Percentiles rank a stretch among this genome's conserved stretches.
phyloP scores from a whole-genome alignment of 2,329 filamentous ascomycete species.

The Anthostomella pinea region DNA sequence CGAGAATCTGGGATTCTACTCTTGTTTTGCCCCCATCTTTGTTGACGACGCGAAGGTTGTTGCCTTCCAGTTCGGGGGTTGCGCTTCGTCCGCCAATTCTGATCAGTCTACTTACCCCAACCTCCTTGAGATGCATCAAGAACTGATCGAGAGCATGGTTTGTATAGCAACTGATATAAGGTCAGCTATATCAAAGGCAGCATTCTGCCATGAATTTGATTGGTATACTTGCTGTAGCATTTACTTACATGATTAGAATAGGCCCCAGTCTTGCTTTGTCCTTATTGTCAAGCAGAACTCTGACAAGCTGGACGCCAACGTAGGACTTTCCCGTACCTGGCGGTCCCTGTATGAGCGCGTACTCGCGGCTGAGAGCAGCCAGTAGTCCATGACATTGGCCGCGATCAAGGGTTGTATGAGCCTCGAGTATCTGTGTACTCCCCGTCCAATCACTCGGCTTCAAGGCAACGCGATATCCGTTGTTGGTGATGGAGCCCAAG shows the following conservation, averaged over 20 bases:
- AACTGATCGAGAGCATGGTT: slow-evolving; percentile 53
- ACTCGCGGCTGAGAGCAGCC: slow-evolving; percentile 46
- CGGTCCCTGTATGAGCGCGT: slow-evolving; percentile 66
- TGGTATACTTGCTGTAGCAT: too few species aligned
- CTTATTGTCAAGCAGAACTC: slow-evolving; percentile 46
- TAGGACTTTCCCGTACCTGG: slow-evolving; percentile 69
- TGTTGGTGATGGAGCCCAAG: slow-evolving; percentile 32
- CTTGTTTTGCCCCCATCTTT: slow-evolving; percentile 34
- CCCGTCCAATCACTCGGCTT: slow-evolving; percentile 12
- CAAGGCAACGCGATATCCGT: slow-evolving; percentile 19
- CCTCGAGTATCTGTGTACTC: slow-evolving; percentile 21
- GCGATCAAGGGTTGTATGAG: slow-evolving; percentile 47
- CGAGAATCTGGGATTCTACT: slow-evolving; percentile 32
- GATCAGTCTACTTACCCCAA: slow-evolving; percentile 48
- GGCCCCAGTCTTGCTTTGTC: slow-evolving; percentile 40
- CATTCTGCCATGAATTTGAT: too few species aligned
- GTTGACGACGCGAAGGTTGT: slow-evolving; percentile 46
- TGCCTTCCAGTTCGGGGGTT: slow-evolving; percentile 44
- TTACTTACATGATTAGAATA: too few species aligned
- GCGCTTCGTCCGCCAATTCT: slow-evolving; percentile 59
- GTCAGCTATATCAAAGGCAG: too few species aligned
- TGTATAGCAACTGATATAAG: slow-evolving; percentile 50
- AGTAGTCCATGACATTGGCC: slow-evolving; percentile 51
- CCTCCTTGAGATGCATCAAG: slow-evolving; percentile 55
- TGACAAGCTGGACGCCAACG: slow-evolving; percentile 55